Conservation (phyloP, 2,329 filamentous ascomycete genomes). For the Aspergillus spinulosporus region DNA sequence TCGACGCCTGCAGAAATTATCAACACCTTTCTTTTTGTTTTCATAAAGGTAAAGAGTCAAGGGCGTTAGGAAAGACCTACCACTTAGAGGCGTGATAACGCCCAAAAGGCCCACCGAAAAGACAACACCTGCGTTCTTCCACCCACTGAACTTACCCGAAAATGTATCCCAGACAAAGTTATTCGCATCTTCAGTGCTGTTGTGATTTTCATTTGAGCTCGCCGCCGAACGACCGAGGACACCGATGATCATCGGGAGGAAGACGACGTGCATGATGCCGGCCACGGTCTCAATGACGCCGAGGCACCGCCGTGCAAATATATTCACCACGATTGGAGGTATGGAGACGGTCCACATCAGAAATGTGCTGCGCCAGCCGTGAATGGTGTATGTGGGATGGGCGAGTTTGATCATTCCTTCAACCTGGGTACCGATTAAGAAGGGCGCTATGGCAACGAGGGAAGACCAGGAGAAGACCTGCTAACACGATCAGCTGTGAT, state of each 20-base stretch:
- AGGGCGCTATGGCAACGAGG: constrained; percentile 25
- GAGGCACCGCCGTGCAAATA: constrained; percentile 34
- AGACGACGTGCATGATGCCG: constrained; percentile 26
- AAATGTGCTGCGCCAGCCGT: constrained; percentile 46
- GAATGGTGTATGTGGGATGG: constrained; percentile 26
- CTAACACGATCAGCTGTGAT: not conserved
- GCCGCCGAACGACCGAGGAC: constrained; percentile 22
- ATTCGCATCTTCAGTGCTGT: too few relatives aligned
- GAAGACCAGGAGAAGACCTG: constrained; percentile 31
- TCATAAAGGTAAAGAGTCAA: too few relatives aligned
- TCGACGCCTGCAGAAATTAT: constrained; percentile 24
- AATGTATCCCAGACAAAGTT: constrained; percentile 28
- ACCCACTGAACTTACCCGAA: constrained; percentile 17
- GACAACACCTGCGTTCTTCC: not conserved
- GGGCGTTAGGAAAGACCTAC: not conserved
- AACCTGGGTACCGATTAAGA: constrained; percentile 35
- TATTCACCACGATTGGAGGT: constrained; percentile 55
- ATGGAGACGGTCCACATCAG: constrained; percentile 51
- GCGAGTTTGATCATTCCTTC: constrained; percentile 37
- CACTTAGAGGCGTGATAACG: not conserved
- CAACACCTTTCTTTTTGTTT: too few relatives aligned
- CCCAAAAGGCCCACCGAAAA: not conserved
- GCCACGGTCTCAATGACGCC: constrained; percentile 14
- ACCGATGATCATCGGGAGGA: constrained; percentile 24
- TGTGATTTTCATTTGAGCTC: constrained; percentile 13